Conservation (phyloP, 1,284 basidiomycete species). For the Heliocybe sulcata region DNA sequence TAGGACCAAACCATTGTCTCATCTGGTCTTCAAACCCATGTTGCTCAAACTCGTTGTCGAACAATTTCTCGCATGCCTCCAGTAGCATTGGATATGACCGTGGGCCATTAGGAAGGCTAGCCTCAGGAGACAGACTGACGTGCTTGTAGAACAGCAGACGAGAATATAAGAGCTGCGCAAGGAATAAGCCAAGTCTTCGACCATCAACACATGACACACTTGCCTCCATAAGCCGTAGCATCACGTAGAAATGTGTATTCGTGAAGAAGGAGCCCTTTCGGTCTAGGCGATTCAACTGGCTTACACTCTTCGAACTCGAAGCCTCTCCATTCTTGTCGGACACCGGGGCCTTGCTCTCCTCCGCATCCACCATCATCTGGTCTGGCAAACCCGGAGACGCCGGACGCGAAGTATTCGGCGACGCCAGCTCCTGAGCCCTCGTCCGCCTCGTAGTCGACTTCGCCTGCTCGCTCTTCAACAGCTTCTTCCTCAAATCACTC, state of each 20-base stretch:
- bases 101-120: slow-evolving; percentile 28
- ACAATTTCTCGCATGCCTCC: slow-evolving; percentile 83
- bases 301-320: not conserved
- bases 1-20: slow-evolving; percentile 85
- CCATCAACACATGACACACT: slow-evolving; percentile 14
- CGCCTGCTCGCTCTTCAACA: slow-evolving; percentile 73
- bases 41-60: slow-evolving; percentile 90
- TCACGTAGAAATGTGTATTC: slow-evolving; percentile 84
- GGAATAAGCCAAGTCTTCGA: not conserved
- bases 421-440: slow-evolving; percentile 35
- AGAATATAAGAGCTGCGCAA: slow-evolving; percentile 71
- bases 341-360: slow-evolving; percentile 7
- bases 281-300: slow-evolving; percentile 18
- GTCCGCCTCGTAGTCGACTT: slow-evolving; percentile 54
- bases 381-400: slow-evolving; percentile 48
- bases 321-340: not conserved
- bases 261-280: slow-evolving; percentile 73
- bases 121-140: slow-evolving; percentile 45
- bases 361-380: slow-evolving; percentile 29
- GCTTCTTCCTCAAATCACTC: slow-evolving; percentile 64
- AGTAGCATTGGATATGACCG: slow-evolving; percentile 84
- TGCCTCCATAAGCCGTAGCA: slow-evolving; percentile 83
- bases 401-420: slow-evolving; percentile 26
- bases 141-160: slow-evolving; percentile 80
- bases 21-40: slow-evolving; percentile 86